Conservation (phyloP, 2,329 filamentous ascomycete species). For the Fonsecaea pugnacius region DNA sequence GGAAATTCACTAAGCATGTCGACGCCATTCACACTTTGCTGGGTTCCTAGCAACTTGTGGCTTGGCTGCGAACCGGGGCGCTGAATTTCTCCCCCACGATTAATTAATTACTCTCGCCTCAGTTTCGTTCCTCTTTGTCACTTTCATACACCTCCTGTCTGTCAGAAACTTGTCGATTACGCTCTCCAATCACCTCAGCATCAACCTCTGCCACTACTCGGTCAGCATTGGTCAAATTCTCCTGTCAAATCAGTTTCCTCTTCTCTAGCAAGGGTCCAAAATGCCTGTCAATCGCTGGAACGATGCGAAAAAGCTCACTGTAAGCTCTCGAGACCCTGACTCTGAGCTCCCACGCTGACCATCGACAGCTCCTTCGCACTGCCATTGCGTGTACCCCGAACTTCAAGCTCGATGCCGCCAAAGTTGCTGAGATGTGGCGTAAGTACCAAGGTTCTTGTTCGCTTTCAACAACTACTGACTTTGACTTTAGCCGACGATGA, state of each 20-base stretch:
- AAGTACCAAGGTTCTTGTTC: neutral
- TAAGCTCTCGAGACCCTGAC: neutral
- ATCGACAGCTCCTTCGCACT: constrained; percentile 3
- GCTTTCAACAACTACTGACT: neutral
- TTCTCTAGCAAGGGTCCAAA: neutral
- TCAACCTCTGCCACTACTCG: neutral
- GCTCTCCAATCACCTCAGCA: neutral
- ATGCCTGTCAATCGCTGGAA: constrained; percentile 5
- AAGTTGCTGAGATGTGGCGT: constrained; percentile 8
- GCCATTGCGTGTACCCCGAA: neutral
- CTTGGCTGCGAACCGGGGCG: neutral
- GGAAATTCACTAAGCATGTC: neutral
- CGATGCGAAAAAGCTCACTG: neutral
- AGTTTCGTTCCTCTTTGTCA: neutral
- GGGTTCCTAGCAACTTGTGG: neutral
- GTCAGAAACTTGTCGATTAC: neutral
- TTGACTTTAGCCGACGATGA: neutral
- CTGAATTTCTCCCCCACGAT: neutral
- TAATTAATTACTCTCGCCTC: neutral
- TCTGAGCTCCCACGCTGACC: neutral
- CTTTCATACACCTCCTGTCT: neutral
- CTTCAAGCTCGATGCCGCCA: constrained; percentile 1
- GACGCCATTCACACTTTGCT: constrained; percentile 2
- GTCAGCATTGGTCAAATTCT: neutral
- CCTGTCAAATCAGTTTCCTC: neutral